Evolutionary conservation across 306 rosid species (phyloP).

Genomic region (Prosopis cineraria): DNA sequence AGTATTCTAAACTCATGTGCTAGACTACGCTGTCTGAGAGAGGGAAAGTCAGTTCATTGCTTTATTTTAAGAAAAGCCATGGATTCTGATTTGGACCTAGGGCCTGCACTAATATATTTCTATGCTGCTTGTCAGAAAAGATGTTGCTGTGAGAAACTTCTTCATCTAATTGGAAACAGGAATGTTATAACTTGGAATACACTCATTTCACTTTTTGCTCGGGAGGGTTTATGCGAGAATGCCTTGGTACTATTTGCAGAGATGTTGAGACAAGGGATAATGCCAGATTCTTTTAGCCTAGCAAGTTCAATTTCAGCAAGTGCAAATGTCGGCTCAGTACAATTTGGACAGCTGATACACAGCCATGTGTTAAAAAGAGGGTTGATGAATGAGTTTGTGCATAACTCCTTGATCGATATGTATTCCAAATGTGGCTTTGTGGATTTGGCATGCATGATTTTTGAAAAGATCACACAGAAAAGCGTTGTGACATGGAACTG

Average conservation of each 20-base stretch:
- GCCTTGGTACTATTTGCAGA: slow-evolving; percentile 58
- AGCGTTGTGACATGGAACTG: slow-evolving; percentile 83
- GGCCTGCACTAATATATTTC: slow-evolving; percentile 68
- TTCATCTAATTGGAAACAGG: slow-evolving; percentile 46
- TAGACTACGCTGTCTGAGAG: slow-evolving; percentile 63
- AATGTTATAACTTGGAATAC: slow-evolving; percentile 67
- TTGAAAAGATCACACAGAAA: slow-evolving; percentile 43
- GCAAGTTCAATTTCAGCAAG: slow-evolving; percentile 81
- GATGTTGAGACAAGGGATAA: slow-evolving; percentile 59
- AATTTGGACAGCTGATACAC: slow-evolving; percentile 76
- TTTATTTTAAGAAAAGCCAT: slow-evolving; percentile 59
- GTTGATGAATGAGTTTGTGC: slow-evolving; percentile 66
- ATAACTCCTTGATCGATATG: slow-evolving; percentile 82
- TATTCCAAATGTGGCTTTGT: slow-evolving; percentile 81
- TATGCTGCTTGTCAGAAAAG: slow-evolving; percentile 61
- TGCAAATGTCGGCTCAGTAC: slow-evolving; percentile 61
- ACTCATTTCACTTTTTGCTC: slow-evolving; percentile 63
- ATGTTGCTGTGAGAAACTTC: slow-evolving; percentile 52
- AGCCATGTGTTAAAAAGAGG: slow-evolving; percentile 71
- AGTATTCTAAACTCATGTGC: slow-evolving; percentile 62
- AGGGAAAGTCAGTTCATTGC: slow-evolving; percentile 80
- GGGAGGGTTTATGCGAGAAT: slow-evolving; percentile 54
- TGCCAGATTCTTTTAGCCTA: slow-evolving; percentile 78
- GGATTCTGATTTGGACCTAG: slow-evolving; percentile 58
- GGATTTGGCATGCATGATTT: slow-evolving; percentile 60